Conservation (phyloP, 2,329 filamentous ascomycete genomes). For the Fusarium siculi region DNA sequence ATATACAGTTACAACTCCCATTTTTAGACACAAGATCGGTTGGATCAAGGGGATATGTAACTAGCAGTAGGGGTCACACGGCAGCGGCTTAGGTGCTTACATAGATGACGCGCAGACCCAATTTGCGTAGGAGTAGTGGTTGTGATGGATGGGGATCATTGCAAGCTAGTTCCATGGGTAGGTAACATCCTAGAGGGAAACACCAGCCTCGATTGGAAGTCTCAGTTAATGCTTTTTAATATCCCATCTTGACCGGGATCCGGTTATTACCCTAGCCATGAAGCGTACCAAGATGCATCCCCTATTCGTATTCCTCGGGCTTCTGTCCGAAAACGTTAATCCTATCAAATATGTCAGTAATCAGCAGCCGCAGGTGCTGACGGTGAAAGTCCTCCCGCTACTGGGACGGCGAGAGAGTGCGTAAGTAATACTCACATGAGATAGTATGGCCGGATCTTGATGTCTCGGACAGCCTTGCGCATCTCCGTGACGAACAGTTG, state of each 20-base stretch:
- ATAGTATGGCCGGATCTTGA: background rate
- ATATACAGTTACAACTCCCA: background rate
- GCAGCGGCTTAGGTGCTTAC: background rate
- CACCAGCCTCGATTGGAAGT: background rate
- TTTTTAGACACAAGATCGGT: background rate
- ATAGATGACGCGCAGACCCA: background rate
- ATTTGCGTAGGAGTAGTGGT: background rate
- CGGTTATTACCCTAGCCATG: background rate
- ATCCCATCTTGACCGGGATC: background rate
- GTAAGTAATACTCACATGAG: background rate
- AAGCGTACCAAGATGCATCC: background rate
- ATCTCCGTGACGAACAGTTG: background rate
- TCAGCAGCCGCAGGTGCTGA: background rate
- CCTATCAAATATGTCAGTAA: background rate
- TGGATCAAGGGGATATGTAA: background rate
- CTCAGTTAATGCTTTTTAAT: background rate
- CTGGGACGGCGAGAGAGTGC: background rate
- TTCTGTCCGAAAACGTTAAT: background rate
- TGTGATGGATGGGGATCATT: background rate
- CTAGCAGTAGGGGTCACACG: background rate
- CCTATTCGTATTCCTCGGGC: background rate
- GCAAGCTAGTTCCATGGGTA: background rate
- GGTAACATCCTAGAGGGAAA: background rate
- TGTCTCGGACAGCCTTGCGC: background rate
- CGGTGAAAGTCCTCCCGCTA: background rate